phyloP scores from a whole-genome alignment of 2,329 filamentous ascomycete species.

The Arthrobotrys pseudoclavata region DNA sequence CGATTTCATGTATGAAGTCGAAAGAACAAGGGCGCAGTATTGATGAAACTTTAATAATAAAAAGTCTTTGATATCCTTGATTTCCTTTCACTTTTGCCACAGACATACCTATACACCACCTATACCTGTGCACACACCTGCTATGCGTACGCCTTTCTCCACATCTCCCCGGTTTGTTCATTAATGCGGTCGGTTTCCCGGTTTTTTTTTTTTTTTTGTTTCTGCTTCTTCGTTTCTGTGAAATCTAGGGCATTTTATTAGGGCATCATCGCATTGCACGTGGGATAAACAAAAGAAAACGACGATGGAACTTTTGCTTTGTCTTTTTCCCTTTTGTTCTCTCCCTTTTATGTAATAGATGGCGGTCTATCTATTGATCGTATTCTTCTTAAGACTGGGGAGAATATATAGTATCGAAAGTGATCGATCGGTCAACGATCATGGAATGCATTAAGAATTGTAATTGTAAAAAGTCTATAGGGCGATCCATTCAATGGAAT shows the following conservation, averaged over 20 bases:
- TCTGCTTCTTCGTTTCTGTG: conserved; percentile 9
- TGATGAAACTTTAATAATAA: conserved; percentile 24
- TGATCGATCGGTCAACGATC: conserved; percentile 23
- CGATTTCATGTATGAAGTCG: conserved; percentile 98
- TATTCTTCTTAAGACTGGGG: not conserved
- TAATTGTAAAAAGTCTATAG: conserved; percentile 17
- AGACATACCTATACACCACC: not conserved
- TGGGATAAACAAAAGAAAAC: conserved; percentile 24
- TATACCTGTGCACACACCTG: not conserved
- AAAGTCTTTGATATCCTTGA: conserved; percentile 5
- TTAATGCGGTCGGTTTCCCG: conserved; percentile 7
- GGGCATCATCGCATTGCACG: conserved; percentile 38
- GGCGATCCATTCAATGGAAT: conserved; percentile 1
- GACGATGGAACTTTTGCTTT: not conserved
- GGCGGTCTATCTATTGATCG: not conserved
- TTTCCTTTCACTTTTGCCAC: not conserved
- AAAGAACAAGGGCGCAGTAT: conserved; percentile 68
- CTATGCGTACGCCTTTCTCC: conserved; percentile 12
- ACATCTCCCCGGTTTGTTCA: not conserved
- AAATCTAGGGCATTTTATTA: conserved; percentile 44
- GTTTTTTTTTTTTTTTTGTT: not conserved
- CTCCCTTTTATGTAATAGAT: conserved; percentile 14
- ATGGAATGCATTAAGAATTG: conserved; percentile 6
- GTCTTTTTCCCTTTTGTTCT: not conserved
- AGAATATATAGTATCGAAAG: not conserved